Evolutionary conservation across 495 filamentous ascomycete species (phyloP).

Genomic region (Immersiella caudata): DNA sequence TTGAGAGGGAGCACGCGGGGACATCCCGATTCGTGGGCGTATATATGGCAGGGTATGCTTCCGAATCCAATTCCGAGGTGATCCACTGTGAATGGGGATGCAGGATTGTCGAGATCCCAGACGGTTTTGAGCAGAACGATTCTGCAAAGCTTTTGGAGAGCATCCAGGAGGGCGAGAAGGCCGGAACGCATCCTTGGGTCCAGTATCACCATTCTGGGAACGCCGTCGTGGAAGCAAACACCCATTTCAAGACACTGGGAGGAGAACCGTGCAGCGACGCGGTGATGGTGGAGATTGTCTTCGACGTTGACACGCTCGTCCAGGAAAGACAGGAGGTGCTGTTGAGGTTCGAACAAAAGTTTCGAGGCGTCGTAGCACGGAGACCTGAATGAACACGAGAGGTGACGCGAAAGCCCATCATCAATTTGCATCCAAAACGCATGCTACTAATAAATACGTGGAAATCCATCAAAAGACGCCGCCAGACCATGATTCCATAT

Average conservation of each 20-base stretch:
- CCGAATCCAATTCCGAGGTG: not conserved
- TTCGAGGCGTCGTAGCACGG: no score
- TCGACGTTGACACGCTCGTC: conserved; percentile 22
- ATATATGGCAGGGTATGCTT: conserved; percentile 13
- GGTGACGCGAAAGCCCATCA: no score
- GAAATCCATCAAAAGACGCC: no score
- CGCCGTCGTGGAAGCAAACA: conserved; percentile 24
- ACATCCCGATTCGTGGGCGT: conserved; percentile 15
- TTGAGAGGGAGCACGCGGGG: conserved; percentile 12
- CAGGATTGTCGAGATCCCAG: conserved; percentile 17
- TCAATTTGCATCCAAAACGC: no score
- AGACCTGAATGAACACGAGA: no score
- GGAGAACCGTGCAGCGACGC: conserved; percentile 23
- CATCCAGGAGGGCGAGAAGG: not conserved
- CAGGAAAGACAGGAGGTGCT: conserved; percentile 5
- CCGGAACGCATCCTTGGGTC: not conserved
- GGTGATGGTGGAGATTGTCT: conserved; percentile 29
- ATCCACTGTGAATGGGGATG: conserved; percentile 16
- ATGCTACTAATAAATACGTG: no score
- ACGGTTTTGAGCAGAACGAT: not conserved
- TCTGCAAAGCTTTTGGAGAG: not conserved
- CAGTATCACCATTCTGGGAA: conserved; percentile 24
- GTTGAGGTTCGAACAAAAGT: not conserved
- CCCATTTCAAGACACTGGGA: conserved; percentile 19
- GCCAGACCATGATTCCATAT: no score